A percentile compares a stretch with the other conserved stretches of the same genome.
Evolutionary conservation across 2,329 filamentous ascomycete genomes (phyloP).

Genomic region (Cordyceps cicadae): DNA sequence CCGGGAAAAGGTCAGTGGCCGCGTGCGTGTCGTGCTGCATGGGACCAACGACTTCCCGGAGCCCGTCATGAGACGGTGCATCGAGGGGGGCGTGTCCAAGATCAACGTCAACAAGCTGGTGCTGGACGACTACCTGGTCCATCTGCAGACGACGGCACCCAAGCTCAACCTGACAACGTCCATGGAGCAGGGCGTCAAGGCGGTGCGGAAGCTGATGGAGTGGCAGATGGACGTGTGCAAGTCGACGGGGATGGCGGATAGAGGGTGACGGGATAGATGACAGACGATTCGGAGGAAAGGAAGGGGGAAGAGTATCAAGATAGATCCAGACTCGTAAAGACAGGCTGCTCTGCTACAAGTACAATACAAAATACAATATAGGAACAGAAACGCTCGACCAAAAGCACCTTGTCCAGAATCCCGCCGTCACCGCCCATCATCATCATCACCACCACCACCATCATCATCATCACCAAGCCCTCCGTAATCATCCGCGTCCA

Average conservation of each 20-base stretch:
- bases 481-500: conserved; percentile 11
- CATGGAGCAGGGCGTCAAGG: conserved; percentile 38
- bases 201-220: conserved; percentile 33
- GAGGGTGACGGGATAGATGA: neutral
- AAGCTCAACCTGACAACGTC: conserved; percentile 28
- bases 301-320: neutral
- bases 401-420: neutral
- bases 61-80: neutral
- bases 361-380: neutral
- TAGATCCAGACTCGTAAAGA: neutral
- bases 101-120: conserved; percentile 40
- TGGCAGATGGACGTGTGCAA: conserved; percentile 41
- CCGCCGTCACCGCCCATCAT: neutral
- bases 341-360: neutral
- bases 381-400: neutral
- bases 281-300: neutral
- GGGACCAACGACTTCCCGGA: conserved; percentile 2
- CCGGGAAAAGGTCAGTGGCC: neutral
- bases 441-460: too few species aligned
- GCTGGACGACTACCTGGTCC: conserved; percentile 2
- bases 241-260: conserved; percentile 32
- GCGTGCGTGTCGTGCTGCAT: neutral
- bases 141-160: conserved; percentile 22
- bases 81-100: conserved; percentile 31
- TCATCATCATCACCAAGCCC: neutral